Base-by-base conservation (phyloP, 2,329 filamentous ascomycete genomes). In the Penicillium brasilianum region DNA sequence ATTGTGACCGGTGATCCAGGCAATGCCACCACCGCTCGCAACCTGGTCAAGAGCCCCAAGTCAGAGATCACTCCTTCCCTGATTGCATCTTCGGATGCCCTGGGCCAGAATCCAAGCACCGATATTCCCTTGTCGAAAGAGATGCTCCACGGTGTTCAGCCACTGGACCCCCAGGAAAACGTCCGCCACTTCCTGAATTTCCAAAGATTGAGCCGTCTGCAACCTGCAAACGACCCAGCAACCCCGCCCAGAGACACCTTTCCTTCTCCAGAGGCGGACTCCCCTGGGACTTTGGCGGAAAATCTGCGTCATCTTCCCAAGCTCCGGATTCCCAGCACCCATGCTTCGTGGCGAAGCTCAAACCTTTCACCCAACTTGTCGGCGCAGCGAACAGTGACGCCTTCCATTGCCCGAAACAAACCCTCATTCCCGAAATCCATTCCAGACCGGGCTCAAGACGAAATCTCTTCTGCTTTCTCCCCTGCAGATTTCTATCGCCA, bases 111-210 rank as follows among this genome's bases (percentile, higher is more conserved):
- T 89, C 91, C 6, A 85, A 85, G 8, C 77, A 84, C 37, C 74
- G 88, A 13, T 84, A 89, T 25, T 83, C 93, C 61, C 80, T 85
- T 97, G 39, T 89, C 93, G 69, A 89, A 93, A 74, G 87, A 89
- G 52, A 85, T 84, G 44, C 87, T 97, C 16, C 87, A 88, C 60
- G 87, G 84, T 64, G 74, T 97, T 34, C 84, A 90, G 72, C 82
- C 83, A 18, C 85, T 90, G 56, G 93, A 97, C 72, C 91, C 93
- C 6, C 93, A 96, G 76, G 93, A 97, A 78, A 96, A 94, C 69
- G 92, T 98, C 37, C 89, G 91, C 72, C 92, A 96, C 67, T 98
- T 97, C 78, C 85, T 98, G 56, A 87, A 87, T 72, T 93, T 97
- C 74, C 94, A 98, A 75, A 89, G 90, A 75, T 54, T 79, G 1